A percentile compares a stretch with the other conserved stretches of the same genome.
Evolutionary conservation across 2,329 filamentous ascomycete genomes (phyloP).

Genomic region (Monosporascus sp.): DNA sequence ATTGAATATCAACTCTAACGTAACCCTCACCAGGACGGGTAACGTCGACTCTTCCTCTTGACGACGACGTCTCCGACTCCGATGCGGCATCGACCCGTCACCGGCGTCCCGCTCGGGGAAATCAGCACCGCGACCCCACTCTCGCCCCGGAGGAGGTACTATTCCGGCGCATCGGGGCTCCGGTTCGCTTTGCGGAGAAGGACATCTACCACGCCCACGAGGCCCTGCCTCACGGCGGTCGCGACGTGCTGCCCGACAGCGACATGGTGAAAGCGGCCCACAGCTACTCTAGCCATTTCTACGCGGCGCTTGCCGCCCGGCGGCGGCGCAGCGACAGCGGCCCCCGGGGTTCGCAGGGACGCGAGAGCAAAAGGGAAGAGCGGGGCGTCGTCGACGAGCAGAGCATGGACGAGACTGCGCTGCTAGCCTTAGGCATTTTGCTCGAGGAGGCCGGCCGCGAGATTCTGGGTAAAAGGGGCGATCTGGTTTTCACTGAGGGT

Average conservation of each 20-base stretch:
- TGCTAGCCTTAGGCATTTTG: conserved; percentile 69
- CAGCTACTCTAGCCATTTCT: conserved; percentile 62
- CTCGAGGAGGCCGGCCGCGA: conserved; percentile 64
- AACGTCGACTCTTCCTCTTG: conserved; percentile 24
- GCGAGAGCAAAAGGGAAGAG: not conserved
- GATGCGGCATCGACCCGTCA: conserved; percentile 5
- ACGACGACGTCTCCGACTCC: conserved; percentile 11
- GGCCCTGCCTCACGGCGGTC: conserved; percentile 40
- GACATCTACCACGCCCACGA: conserved; percentile 67
- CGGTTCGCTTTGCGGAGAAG: conserved; percentile 61
- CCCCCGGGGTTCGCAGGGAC: not conserved
- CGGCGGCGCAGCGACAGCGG: conserved; percentile 3
- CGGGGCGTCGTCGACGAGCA: conserved; percentile 39
- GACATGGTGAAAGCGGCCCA: conserved; percentile 67
- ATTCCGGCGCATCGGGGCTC: conserved; percentile 60
- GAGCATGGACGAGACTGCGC: conserved; percentile 73
- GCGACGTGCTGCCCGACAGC: conserved; percentile 55
- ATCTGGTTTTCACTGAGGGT: conserved; percentile 66
- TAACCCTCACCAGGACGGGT: conserved; percentile 28
- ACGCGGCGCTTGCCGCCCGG: conserved; percentile 36
- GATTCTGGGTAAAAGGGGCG: conserved; percentile 57
- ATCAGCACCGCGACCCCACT: conserved; percentile 25
- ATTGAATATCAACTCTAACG: not conserved
- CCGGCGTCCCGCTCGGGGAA: conserved; percentile 11
- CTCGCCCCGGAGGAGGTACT: conserved; percentile 66